Base-by-base conservation (phyloP, 106 monocot species). In the Posidonia australis region DNA sequence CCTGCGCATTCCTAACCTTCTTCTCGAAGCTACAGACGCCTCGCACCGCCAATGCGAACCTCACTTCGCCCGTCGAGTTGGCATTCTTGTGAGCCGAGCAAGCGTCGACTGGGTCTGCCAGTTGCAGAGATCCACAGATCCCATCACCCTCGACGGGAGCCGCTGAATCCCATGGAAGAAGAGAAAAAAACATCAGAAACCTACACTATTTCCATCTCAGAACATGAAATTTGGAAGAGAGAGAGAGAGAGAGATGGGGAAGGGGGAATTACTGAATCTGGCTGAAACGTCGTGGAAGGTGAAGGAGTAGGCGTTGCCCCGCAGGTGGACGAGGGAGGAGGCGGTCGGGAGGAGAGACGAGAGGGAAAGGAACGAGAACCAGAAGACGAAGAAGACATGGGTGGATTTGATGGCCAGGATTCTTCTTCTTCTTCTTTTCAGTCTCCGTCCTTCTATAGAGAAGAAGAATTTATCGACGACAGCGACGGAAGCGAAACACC, bases 251-350 rank as follows among this genome's bases (percentile, higher is more conserved):
- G n/a, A n/a, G n/a, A n/a, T n/a, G n/a, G 22, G 29, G 23, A 16
- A 51, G 60, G 17, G 21, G 46, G 13, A 22, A 12, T 44, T 41
- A 90, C 90, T 77, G 72, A 93, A 93, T 57, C 79, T 82, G 24
- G 93, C 93, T 28, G 93, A 88, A 41, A 83, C 80, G 81, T 85
- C 93, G 77, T 81, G 59, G 83, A 93, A 86, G 72, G 88, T 72
- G 84, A 77, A 84, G 71, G 82, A 82, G 72, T 72, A 83, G 69
- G 80, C 60, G 32, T 51, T 59, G 44, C 81, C 77, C 22, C 71
- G 63, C 66, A 93, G 71, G 27, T 71, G 85, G 45, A 88, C 82
- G 64, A 81, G 70, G 45, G 82, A 85, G 49, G 72, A 54, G 64
- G 85, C 65, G 18, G 79, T 54, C 23, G 36, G 65, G 62, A 92